Base-by-base conservation (phyloP, 495 filamentous ascomycete species). In the Gamarada debralockiae region DNA sequence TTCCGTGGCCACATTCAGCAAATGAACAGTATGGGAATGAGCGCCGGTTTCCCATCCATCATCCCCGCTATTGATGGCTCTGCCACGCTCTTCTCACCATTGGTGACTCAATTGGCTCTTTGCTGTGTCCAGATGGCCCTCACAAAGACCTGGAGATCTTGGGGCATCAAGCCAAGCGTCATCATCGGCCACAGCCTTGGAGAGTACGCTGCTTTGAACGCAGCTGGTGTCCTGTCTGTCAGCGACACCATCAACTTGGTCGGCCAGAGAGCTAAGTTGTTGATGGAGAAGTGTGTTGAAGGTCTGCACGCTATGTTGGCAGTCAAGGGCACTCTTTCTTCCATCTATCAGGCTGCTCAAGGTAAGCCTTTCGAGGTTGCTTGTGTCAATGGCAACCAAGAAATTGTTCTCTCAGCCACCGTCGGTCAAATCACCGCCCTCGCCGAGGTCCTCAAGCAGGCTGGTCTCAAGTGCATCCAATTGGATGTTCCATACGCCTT, bases 111-210 rank as follows among this genome's bases (percentile, higher is more conserved):
- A 64, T 74, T 95, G 22, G 88, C 86, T 36, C 76, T 89, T 22
- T 79, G 78, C 17, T 87, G 82, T 56, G 77, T 91, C 50, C 86
- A 96, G 66, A 92, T 95, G 77, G 90, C 91, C 5, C 73, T 95
- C 36, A 82, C 87, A 22, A 82, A 81, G 50, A 78, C 88, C 55
- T 96, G 91, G 91, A 67, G 58, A 17, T 84, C 87, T 5, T 84
- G 89, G 75, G 91, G 88, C 23, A 74, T 95, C 50, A 79, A 68
- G 22, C 89, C 91, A 17, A 72, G 77, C 38, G 85, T 84, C 25
- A 88, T 95, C 3, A 73, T 96, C 27, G 92, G 92, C 20, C 92
- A 97, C 69, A 93, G 88, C 63, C 54, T 80, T 15, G 91, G 91
- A 49, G 90, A 96, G 65, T 96, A 92, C 69, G 89, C 91, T 44